A percentile compares a stretch with the other conserved stretches of the same genome.
phyloP scores from a whole-genome alignment of 2,329 filamentous ascomycete species.

The Colletotrichum sp. region DNA sequence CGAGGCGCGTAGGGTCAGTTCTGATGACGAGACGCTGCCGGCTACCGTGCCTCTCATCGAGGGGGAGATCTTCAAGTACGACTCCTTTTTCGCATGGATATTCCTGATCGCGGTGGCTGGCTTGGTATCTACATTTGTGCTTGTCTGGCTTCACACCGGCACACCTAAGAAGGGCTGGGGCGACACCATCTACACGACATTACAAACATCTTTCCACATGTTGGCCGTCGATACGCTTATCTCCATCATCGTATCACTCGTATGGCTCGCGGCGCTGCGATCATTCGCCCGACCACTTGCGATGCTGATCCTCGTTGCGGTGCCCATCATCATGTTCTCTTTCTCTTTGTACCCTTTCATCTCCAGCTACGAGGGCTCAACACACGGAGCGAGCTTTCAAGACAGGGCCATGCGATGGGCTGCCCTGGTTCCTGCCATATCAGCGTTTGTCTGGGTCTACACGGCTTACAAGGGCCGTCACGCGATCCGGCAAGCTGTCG shows the following conservation, averaged over 20 bases:
- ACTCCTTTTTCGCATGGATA: slow-evolving; percentile 89
- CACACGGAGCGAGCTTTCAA: slow-evolving; percentile 79
- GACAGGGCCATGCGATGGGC: slow-evolving; percentile 90
- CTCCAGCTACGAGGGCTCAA: slow-evolving; percentile 82
- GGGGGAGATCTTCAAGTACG: slow-evolving; percentile 78
- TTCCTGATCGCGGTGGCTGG: slow-evolving; percentile 86
- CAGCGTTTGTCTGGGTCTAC: slow-evolving; percentile 82
- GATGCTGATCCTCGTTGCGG: slow-evolving; percentile 78
- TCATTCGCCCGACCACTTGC: slow-evolving; percentile 90
- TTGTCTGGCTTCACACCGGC: slow-evolving; percentile 89
- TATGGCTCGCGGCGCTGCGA: slow-evolving; percentile 88
- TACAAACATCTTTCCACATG: slow-evolving; percentile 87
- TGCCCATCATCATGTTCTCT: slow-evolving; percentile 84
- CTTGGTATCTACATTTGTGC: slow-evolving; percentile 85
- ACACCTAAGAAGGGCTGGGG: slow-evolving; percentile 78
- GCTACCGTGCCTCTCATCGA: slow-evolving; percentile 60
- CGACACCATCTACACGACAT: slow-evolving; percentile 91
- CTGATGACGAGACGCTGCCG: slow-evolving; percentile 39
- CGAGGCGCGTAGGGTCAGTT: slow-evolving; percentile 42
- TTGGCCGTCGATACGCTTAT: slow-evolving; percentile 90
- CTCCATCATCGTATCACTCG: slow-evolving; percentile 83
- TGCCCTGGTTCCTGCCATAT: slow-evolving; percentile 75
- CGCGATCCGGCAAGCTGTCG: slow-evolving; percentile 81
- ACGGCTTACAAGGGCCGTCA: slow-evolving; percentile 81
- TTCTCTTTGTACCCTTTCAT: slow-evolving; percentile 93